These are phyloP conservation scores for Oligophagozyma castellii DNA, from an alignment of 1,139 yeast species.

Conservation along the genomic window DNA sequence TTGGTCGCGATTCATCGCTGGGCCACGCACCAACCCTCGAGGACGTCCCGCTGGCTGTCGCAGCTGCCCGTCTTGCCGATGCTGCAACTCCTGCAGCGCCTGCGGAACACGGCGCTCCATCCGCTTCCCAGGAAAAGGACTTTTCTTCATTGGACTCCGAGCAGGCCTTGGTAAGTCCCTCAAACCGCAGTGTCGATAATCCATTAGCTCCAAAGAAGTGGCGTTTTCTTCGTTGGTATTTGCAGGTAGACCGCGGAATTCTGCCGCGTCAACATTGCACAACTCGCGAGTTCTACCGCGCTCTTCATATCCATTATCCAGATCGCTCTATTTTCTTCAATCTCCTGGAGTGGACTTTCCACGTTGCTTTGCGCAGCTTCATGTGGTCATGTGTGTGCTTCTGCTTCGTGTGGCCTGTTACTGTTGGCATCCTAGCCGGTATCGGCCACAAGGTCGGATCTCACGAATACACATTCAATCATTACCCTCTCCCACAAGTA, in stretches of 20 bases:
- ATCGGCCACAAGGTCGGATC: constrained; percentile 8
- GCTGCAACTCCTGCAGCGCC: too few relatives aligned
- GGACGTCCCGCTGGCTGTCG: constrained; percentile 5
- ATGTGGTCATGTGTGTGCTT: constrained; percentile 8
- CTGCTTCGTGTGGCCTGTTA: constrained; percentile 15
- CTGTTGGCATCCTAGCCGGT: constrained; percentile 17
- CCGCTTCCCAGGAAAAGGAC: not conserved
- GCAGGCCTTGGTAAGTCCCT: constrained; percentile 2
- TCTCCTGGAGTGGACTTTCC: constrained; percentile 8
- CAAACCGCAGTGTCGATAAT: constrained; percentile 1
- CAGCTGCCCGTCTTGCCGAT: too few relatives aligned
- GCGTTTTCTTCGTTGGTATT: constrained; percentile 1
- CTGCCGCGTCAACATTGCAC: not conserved
- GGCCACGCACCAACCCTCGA: constrained; percentile 9
- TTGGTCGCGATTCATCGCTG: too few relatives aligned
- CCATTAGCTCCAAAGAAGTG: not conserved
- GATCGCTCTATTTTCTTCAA: constrained; percentile 7
- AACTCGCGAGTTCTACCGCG: not conserved
- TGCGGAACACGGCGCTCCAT: constrained; percentile 1
- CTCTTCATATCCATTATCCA: constrained; percentile 5
- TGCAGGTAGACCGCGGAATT: constrained; percentile 2
- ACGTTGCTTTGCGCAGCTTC: constrained; percentile 11
- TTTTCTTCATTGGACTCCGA: too few relatives aligned
- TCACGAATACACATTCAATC: constrained; percentile 10
- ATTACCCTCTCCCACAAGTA: constrained; percentile 14